Conservation (phyloP, 202 grass and related monocot species). For the Carex arenaria region DNA sequence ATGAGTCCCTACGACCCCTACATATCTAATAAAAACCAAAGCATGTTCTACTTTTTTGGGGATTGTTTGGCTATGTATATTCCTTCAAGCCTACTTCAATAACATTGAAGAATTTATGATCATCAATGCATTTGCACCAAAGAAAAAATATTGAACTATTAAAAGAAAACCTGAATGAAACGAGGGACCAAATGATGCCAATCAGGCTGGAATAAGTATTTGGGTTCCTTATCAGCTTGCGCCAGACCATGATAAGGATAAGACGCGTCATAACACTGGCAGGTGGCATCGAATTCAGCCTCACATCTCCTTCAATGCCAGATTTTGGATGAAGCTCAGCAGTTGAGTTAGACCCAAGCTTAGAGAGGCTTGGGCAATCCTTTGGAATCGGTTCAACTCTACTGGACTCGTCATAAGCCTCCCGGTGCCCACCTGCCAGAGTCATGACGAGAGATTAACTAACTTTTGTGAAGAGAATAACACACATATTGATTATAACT, state of each 20-base stretch:
- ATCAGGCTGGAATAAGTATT: slow-evolving; percentile 95
- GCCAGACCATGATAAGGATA: slow-evolving; percentile 98
- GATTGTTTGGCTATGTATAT: neutral
- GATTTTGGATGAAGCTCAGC: slow-evolving; percentile 79
- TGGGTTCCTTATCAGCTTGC: slow-evolving; percentile 94
- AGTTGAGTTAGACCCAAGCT: slow-evolving; percentile 85
- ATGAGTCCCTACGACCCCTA: neutral
- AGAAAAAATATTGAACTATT: neutral
- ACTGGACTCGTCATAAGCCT: slow-evolving; percentile 57
- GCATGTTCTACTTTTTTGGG: neutral
- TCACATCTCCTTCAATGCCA: slow-evolving; percentile 30
- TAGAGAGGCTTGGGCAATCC: slow-evolving; percentile 63
- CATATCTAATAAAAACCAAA: neutral
- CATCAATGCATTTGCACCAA: neutral
- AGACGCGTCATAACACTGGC: slow-evolving; percentile 91
- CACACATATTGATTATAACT: neutral
- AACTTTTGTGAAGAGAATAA: neutral
- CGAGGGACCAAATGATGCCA: slow-evolving; percentile 75
- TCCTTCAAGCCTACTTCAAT: neutral
- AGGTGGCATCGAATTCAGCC: slow-evolving; percentile 54
- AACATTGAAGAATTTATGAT: neutral
- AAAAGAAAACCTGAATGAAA: slow-evolving; percentile 39
- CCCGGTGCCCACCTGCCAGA: slow-evolving; percentile 21
- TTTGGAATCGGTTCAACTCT: slow-evolving; percentile 71
- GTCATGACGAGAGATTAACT: neutral